Evolutionary conservation across 352 stramenopile species (phyloP), one percentile per base, ranked within the genome.

Genomic region (Phytophthora cactorum): DNA sequence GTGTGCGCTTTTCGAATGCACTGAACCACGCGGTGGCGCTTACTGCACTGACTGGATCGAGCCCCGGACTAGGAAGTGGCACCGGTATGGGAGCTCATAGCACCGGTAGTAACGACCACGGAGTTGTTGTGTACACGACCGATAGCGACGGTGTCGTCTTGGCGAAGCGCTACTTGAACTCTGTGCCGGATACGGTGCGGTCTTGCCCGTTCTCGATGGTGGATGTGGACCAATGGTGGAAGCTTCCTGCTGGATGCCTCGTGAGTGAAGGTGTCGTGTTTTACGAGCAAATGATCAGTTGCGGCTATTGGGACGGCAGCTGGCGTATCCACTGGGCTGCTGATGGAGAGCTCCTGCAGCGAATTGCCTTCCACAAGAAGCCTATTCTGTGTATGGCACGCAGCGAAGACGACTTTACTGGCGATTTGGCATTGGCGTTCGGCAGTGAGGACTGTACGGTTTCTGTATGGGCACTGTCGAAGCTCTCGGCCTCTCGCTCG

Each of bases 231-330:
- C 87, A 95, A 65, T 95, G 87, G 87, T 95, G 87, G 87, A 91
- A 91, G 47, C 75, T 95, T 22, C 87, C 87, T 17, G 72, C 79
- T 5, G 86, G 86, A 12, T 93, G 85, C 22, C 69, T 91, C 9
- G 85, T 91, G 38, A 84, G 75, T 49, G 85, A 93, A 63, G 86
- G 87, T 36, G 83, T 95, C 12, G 87, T 95, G 41, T 95, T 93
- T 52, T 95, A 95, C 62, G 87, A 95, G 68, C 87, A 95, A 54
- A 95, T 95, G 87, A 93, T 95, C 60, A 95, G 87, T 70, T 95
- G 85, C 58, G 87, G 87, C 7, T 94, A 94, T 63, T 96, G 86
- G 84, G 88, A 96, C 70, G 88, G 88, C 12, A 94, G 88, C 52
- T 96, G 88, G 88, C 84, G 88, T 2, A 96, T 96, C 39, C 86